Conservation (phyloP, 768 basidiomycete genomes). For the Infundibulicybe gibba region DNA sequence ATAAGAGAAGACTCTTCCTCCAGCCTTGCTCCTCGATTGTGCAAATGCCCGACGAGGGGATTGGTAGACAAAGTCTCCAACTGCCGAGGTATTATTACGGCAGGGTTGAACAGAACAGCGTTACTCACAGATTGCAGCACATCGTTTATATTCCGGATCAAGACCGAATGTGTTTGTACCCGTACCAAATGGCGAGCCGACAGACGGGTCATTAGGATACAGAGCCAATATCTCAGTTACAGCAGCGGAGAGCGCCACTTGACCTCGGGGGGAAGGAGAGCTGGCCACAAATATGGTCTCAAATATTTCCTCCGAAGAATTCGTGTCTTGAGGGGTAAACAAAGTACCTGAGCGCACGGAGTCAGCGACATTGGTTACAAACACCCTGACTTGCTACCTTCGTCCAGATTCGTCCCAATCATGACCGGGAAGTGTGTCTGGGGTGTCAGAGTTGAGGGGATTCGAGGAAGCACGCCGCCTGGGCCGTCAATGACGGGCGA, state of each 20-base stretch:
- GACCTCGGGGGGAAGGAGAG: constrained; percentile 15
- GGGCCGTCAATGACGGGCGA: constrained; percentile 36
- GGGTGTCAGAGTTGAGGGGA: too few species aligned
- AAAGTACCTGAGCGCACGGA: constrained; percentile 22
- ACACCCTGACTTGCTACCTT: too few species aligned
- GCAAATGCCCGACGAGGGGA: constrained; percentile 6
- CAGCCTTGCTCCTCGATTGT: too few species aligned
- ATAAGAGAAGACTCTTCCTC: constrained; percentile 7
- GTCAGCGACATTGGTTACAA: not conserved
- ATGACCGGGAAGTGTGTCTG: too few species aligned
- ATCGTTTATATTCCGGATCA: constrained; percentile 26
- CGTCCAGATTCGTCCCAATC: too few species aligned
- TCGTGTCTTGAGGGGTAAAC: constrained; percentile 22
- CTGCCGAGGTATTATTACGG: too few species aligned
- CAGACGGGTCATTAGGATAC: constrained; percentile 35
- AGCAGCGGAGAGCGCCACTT: constrained; percentile 13
- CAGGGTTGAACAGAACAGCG: too few species aligned
- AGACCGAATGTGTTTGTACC: constrained; percentile 38
- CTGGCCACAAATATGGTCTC: too few species aligned
- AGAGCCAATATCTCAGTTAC: constrained; percentile 19
- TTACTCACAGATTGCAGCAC: constrained; percentile 19
- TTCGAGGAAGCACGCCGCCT: too few species aligned
- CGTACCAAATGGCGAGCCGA: too few species aligned
- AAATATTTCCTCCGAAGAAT: constrained; percentile 18
- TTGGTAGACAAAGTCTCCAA: constrained; percentile 18